phyloP scores from a whole-genome alignment of 148 eudicot genomes.

The Rhododendron griersonianum region DNA sequence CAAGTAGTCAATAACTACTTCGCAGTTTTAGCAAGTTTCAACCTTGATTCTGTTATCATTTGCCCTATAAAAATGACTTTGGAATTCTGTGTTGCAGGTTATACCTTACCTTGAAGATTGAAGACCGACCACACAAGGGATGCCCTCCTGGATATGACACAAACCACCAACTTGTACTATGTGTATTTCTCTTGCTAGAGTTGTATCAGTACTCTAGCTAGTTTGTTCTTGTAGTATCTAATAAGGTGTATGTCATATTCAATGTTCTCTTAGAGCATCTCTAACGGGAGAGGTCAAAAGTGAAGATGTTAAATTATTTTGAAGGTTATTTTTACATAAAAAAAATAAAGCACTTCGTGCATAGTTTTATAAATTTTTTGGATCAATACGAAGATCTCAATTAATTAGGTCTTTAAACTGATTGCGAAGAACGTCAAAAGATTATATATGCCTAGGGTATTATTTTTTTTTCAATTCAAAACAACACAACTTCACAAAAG shows the following conservation, averaged over 20 bases:
- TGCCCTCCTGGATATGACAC: background rate
- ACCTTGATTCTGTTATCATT: background rate
- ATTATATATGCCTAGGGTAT: too few species aligned
- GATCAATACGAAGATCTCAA: background rate
- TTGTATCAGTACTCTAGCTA: background rate
- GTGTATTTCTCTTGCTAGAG: background rate
- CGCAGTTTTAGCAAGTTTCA: background rate
- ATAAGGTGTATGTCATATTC: background rate
- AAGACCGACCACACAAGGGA: background rate
- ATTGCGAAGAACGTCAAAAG: too few species aligned
- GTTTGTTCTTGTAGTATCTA: background rate
- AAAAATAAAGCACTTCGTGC: too few species aligned
- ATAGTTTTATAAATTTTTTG: too few species aligned
- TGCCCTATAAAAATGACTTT: background rate
- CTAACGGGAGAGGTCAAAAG: too few species aligned
- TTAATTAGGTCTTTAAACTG: background rate
- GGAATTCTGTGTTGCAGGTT: background rate
- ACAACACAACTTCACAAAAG: too few species aligned
- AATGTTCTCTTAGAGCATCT: background rate
- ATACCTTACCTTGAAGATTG: conserved; percentile 1
- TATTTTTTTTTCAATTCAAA: too few species aligned
- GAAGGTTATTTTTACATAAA: too few species aligned
- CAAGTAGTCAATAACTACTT: background rate
- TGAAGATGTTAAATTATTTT: too few species aligned
- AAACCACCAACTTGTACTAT: background rate